Evolutionary conservation across 1,284 basidiomycete genomes (phyloP), one percentile per base, ranked within the genome.

Genomic region (Ustilago sp.): DNA sequence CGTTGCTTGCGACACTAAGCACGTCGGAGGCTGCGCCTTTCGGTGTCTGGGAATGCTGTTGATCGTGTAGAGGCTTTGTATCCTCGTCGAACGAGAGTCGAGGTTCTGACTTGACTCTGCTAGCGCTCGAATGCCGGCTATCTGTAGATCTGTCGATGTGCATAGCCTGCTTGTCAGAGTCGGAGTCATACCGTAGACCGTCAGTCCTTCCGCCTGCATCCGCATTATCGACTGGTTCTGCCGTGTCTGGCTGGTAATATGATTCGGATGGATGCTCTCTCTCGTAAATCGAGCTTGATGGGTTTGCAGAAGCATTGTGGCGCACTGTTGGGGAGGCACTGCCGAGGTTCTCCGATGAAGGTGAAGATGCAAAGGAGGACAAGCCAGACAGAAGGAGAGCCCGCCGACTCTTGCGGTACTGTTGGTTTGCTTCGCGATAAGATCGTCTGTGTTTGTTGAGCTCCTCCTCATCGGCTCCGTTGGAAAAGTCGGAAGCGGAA

Each of bases 351-450:
- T 77, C 75, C 4, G 63, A 65, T 3, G 67, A 74, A 3, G 70
- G 67, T 7, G 71, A 77, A 39, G 70, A 70, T 19, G 65, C 71
- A 54, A 64, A 64, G 19, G 71, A 70, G 13, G 70, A 74, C 8
- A 77, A 23, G 8, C 72, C 77, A 5, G 77, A 79, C 1, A 76
- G 63, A 11, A 80, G 43, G 1, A 80, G 57, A 43, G 79, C 79
- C 19, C 57, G 57, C 9, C 77, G 71, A 54, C 79, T 80, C 19
- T 64, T 63, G 38, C 71, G 61, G 41, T 80, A 80, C 43, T 80
- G 73, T 23, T 68, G 62, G 1, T 69, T 68, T 15, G 75, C 76
- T 43, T 79, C 58, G 34, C 70, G 66, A 34, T 80, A 79, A n/a
- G 76, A 53, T 3, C 57, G 63, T 17, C 63, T 59, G 23, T 68